phyloP scores from a whole-genome alignment of 805 yeast genomes.

The Yamadazyma akitaensis region DNA sequence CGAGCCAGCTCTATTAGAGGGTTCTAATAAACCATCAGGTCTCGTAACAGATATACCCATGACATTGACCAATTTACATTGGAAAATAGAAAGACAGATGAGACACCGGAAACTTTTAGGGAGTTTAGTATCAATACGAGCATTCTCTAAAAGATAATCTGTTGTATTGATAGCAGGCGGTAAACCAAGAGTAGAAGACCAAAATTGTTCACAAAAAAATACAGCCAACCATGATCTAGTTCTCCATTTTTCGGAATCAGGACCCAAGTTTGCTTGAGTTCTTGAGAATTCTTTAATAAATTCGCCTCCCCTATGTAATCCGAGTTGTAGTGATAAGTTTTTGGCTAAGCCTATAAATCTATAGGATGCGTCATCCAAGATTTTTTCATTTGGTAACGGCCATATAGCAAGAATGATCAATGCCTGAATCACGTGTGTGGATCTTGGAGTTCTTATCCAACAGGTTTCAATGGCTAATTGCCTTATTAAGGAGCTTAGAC shows the following conservation, averaged over 20 bases:
- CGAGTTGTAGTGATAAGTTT: conserved; percentile 77
- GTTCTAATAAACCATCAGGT: conserved; percentile 87
- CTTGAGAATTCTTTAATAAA: conserved; percentile 88
- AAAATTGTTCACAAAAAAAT: conserved; percentile 83
- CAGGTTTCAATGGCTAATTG: conserved; percentile 89
- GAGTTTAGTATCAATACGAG: conserved; percentile 60
- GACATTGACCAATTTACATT: conserved; percentile 74
- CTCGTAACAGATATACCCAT: conserved; percentile 85
- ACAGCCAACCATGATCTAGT: conserved; percentile 90
- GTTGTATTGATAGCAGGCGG: conserved; percentile 81
- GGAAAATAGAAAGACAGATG: conserved; percentile 73
- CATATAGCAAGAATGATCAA: conserved; percentile 78
- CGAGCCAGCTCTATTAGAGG: conserved; percentile 76
- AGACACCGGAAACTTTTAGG: conserved; percentile 72
- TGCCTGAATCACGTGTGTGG: conserved; percentile 92
- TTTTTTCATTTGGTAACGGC: conserved; percentile 93
- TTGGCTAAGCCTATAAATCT: conserved; percentile 87
- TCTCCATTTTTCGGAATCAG: conserved; percentile 92
- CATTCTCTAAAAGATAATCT: conserved; percentile 78
- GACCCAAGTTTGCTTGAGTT: conserved; percentile 77
- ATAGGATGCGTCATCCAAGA: conserved; percentile 86
- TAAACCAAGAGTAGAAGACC: conserved; percentile 83
- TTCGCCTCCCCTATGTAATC: conserved; percentile 82
- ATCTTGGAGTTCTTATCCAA: conserved; percentile 90
- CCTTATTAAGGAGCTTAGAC: conserved; percentile 72